Base-by-base conservation (phyloP, 2,329 filamentous ascomycete genomes). In the Pseudogymnoascus sp. region DNA sequence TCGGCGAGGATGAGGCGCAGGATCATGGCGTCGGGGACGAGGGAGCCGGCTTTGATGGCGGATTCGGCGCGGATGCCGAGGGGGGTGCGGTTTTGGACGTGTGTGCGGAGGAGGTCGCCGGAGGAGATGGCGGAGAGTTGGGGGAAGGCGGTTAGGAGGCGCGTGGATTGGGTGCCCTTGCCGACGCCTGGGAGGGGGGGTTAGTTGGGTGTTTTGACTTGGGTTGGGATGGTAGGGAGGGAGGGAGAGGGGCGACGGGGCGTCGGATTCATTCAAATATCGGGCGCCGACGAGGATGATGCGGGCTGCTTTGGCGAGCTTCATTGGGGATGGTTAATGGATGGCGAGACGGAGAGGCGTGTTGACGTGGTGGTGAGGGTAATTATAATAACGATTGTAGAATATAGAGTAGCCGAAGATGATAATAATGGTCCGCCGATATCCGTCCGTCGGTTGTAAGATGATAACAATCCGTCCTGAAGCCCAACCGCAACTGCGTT, bases 221-320 rank as follows among this genome's bases (percentile, higher is more conserved):
- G n/a, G n/a, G n/a, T 31, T 14, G 46, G n/a, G n/a, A n/a, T 53
- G 12, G 16, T 16, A n/a, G 24, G 53, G 28, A 6, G n/a, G 53
- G 28, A 59, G 11, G 37, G 6, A 7, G 22, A 22, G 24, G 24
- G 8, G n/a, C n/a, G n/a, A n/a, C n/a, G 16, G 10, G 37, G 38
- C 56, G 37, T n/a, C n/a, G n/a, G n/a, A n/a, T n/a, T n/a, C n/a
- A n/a, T n/a, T n/a, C n/a, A n/a, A 50, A 33, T 72, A 72, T n/a
- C 95, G 95, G 61, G 93, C 93, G 70, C 95, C 95, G 70, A 99
- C 86, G 69, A 99, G 86, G 73, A 99, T 98, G 67, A 98, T 88
- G 66, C 95, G 89, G 62, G 95, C 95, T 64, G 95, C 93, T 78
- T 83, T 87, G 68, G 82, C 84, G 72, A 96, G 84, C 78, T 85